A percentile compares a stretch with the other conserved stretches of the same genome.
Evolutionary conservation across 164 flowering plant genomes (phyloP).

Genomic region (Saururus chinensis): DNA sequence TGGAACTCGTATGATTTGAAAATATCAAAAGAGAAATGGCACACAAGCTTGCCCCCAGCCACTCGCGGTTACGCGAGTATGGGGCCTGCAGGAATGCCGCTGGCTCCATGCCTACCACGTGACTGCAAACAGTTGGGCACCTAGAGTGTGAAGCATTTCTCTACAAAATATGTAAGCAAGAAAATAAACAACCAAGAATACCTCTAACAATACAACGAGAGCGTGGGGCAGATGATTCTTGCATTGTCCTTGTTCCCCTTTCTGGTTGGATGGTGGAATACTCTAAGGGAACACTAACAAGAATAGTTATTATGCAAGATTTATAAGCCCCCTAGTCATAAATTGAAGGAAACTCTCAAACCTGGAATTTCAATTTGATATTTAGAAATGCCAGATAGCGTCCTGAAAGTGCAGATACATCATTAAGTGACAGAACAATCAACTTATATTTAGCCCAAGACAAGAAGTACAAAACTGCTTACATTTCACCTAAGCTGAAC

Average conservation of each 20-base stretch:
- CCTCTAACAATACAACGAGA: conserved; percentile 62
- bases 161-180: background rate
- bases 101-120: no score
- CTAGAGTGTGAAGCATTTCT: no score
- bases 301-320: background rate
- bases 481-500: conserved; percentile 47
- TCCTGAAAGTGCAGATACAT: conserved; percentile 25
- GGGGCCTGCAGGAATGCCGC: no score
- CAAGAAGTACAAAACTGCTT: conserved; percentile 15
- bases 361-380: conserved; percentile 59
- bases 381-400: conserved; percentile 33
- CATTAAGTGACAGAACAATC: conserved; percentile 4
- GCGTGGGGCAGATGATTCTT: conserved; percentile 26
- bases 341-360: background rate
- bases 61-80: no score
- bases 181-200: conserved; percentile 4
- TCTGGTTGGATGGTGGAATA: conserved; percentile 34
- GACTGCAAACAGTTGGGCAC: no score
- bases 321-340: background rate
- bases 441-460: conserved; percentile 1
- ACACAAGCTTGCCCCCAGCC: no score
- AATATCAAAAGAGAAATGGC: background rate
- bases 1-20: background rate
- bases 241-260: conserved; percentile 26
- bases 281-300: conserved; percentile 23